A percentile compares a stretch with the other conserved stretches of the same genome.
These are phyloP conservation scores for Linnemannia schmuckeri DNA, from an alignment of 192 early-diverging fungal genomes.

Conservation along the genomic window DNA sequence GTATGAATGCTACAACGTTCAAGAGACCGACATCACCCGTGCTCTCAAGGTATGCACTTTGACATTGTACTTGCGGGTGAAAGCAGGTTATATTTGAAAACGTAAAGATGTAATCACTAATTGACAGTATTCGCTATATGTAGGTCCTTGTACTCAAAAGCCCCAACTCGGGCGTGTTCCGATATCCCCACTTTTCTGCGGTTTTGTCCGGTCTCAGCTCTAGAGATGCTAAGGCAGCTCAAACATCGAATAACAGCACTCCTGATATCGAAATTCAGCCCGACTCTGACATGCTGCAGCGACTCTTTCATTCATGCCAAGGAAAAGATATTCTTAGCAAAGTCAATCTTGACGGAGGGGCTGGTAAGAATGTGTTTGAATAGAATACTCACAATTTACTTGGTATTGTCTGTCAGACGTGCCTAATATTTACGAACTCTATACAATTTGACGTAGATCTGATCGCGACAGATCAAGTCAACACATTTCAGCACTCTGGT, in stretches of 20 bases:
- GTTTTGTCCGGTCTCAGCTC: conserved; percentile 61
- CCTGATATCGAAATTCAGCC: not conserved
- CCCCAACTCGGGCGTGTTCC: conserved; percentile 72
- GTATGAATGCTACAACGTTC: conserved; percentile 32
- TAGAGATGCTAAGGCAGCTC: conserved; percentile 28
- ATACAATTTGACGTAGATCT: conserved; percentile 5
- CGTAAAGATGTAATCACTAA: not conserved
- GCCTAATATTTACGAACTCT: not conserved
- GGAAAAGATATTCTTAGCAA: conserved; percentile 36
- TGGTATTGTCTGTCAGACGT: not conserved
- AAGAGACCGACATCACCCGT: conserved; percentile 33
- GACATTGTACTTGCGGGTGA: not conserved
- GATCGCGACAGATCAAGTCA: conserved; percentile 29
- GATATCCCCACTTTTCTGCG: conserved; percentile 74
- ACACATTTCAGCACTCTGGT: conserved; percentile 51
- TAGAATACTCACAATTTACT: not conserved
- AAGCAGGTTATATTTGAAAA: not conserved
- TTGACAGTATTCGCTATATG: not conserved
- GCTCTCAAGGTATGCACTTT: conserved; percentile 30
- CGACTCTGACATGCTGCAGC: conserved; percentile 58
- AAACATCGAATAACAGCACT: conserved; percentile 9
- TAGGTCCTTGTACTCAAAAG: conserved; percentile 43
- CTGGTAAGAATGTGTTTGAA: conserved; percentile 14
- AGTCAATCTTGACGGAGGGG: conserved; percentile 31
- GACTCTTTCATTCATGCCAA: conserved; percentile 75